Conservation (phyloP, 176 grass and related monocot species). For the Saccharum officinarum region DNA sequence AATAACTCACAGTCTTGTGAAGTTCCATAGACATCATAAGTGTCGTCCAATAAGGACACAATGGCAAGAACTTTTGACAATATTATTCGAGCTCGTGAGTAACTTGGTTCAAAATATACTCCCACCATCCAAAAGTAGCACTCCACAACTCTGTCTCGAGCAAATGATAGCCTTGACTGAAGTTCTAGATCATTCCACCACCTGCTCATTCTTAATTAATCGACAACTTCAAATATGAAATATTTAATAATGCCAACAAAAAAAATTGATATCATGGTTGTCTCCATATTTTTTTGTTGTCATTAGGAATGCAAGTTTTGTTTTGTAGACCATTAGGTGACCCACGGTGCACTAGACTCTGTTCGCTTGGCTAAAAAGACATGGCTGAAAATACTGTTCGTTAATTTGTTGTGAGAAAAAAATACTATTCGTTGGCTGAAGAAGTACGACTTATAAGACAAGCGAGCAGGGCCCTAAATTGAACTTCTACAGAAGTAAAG, state of each 20-base stretch:
- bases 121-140: constrained; percentile 1
- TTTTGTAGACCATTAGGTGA: not conserved
- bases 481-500: not conserved
- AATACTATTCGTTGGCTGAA: no score
- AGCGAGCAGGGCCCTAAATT: no score
- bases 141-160: constrained; percentile 14
- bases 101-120: constrained; percentile 8
- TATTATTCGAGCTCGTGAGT: constrained; percentile 1
- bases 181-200: constrained; percentile 17
- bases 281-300: not conserved
- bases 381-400: no score
- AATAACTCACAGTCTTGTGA: not conserved
- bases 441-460: no score
- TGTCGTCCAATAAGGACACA: not conserved
- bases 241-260: not conserved
- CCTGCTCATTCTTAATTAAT: not conserved
- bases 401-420: no score
- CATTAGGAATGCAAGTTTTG: not conserved
- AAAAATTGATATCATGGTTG: not conserved
- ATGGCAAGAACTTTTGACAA: not conserved
- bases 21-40: constrained; percentile 10
- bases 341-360: not conserved
- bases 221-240: not conserved
- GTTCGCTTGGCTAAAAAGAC: no score
- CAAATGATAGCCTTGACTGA: not conserved